Percentiles rank a stretch among this genome's conserved stretches.
phyloP scores from a whole-genome alignment of 495 filamentous ascomycete species.

The Massariosphaeria phaeospora region DNA sequence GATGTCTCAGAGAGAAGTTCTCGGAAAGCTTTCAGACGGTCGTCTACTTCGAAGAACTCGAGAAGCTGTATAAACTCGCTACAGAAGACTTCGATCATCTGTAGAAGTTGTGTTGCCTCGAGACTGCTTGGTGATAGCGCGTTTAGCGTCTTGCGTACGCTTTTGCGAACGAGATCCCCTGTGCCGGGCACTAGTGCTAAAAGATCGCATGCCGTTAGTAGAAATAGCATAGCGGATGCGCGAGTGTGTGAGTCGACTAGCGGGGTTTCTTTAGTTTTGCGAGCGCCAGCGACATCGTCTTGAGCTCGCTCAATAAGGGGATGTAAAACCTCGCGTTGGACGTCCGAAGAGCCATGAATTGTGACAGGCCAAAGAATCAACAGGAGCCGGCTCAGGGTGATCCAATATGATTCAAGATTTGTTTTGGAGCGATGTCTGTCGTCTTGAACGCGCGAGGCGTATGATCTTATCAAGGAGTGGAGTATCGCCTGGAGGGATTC shows the following conservation, averaged over 20 bases:
- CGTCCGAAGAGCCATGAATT: slow-evolving; percentile 4
- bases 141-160: slow-evolving; percentile 4
- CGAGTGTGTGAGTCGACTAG: slow-evolving; percentile 2
- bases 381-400: slow-evolving; percentile 5
- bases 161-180: not conserved
- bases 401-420: slow-evolving; percentile 11
- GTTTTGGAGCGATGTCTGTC: not conserved
- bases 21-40: not conserved
- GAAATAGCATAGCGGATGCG: slow-evolving; percentile 15
- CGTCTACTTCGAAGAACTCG: slow-evolving; percentile 1
- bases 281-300: not conserved
- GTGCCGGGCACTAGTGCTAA: slow-evolving; percentile 3
- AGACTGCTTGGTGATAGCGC: not conserved
- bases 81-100: slow-evolving; percentile 11
- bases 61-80: slow-evolving; percentile 7
- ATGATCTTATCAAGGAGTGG: not conserved
- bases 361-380: slow-evolving; percentile 19
- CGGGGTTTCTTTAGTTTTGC: not conserved
- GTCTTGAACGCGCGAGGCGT: not conserved
- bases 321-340: slow-evolving; percentile 1
- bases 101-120: not conserved
- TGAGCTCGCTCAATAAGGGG: slow-evolving; percentile 5
- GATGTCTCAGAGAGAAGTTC: not conserved
- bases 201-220: slow-evolving; percentile 10
- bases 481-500: slow-evolving; percentile 6